A percentile compares a stretch with the other conserved stretches of the same genome.
These are phyloP conservation scores for Volvox carteri DNA, from an alignment of 163 green algal species.

Conservation along the genomic window DNA sequence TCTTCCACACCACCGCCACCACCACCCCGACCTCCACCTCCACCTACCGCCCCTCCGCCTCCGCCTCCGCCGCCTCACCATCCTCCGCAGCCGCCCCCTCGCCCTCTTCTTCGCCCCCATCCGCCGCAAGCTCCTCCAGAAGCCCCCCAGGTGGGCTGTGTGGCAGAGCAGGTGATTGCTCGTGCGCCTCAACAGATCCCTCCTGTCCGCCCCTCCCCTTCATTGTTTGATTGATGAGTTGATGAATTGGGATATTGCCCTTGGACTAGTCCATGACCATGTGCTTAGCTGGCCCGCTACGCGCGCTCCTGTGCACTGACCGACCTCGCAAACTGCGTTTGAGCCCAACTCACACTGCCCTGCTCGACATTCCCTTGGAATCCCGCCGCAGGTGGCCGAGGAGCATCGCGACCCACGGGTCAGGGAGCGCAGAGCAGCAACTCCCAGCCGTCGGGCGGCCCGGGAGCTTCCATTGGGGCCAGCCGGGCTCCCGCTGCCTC, in stretches of 20 bases:
- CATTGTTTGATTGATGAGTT: no score
- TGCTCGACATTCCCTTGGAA: no score
- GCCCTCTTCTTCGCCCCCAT: not conserved
- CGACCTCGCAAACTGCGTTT: no score
- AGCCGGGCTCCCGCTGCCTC: no score
- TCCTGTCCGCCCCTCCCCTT: no score
- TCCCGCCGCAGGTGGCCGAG: not conserved
- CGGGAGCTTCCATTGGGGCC: not conserved
- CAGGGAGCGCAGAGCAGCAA: not conserved
- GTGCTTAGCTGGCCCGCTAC: no score
- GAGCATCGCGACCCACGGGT: not conserved
- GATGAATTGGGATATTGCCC: no score
- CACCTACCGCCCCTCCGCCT: constrained; percentile 8
- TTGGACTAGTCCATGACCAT: no score
- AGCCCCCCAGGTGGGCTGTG: not conserved
- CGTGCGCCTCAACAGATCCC: no score
- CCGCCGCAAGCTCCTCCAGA: not conserved
- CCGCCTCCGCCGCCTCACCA: not conserved
- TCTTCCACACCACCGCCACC: not conserved
- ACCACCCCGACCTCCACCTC: not conserved
- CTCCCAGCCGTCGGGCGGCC: not conserved
- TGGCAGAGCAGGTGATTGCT: no score
- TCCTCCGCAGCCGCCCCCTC: not conserved
- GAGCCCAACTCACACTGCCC: no score
- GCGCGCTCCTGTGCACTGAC: no score